Conservation (phyloP, 2,329 filamentous ascomycete species). For the Phialophora macrospora region DNA sequence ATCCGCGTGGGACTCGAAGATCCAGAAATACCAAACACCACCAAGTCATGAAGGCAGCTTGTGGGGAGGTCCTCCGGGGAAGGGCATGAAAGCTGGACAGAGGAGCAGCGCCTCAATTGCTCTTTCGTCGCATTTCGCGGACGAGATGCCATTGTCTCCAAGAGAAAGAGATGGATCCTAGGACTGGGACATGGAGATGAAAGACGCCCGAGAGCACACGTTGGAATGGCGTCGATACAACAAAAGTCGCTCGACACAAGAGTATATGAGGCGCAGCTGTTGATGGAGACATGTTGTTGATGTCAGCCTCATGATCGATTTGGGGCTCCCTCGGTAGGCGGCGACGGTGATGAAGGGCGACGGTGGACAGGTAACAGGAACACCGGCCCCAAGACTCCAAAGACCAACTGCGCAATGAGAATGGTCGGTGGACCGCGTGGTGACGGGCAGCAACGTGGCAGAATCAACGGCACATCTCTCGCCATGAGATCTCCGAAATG, state of each 20-base stretch:
- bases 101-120: background rate
- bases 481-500: background rate
- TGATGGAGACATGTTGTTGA: background rate
- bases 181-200: background rate
- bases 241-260: background rate
- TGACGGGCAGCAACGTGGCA: background rate
- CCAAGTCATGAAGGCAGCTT: background rate
- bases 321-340: background rate
- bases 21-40: background rate
- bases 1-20: background rate
- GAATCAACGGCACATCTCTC: background rate
- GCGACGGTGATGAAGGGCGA: background rate
- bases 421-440: background rate
- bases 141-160: background rate
- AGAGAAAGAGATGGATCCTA: background rate
- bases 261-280: background rate
- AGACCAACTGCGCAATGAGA: background rate
- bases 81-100: background rate
- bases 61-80: background rate
- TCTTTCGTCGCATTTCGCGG: background rate
- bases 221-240: background rate
- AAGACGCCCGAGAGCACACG: background rate
- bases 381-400: background rate
- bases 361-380: background rate
- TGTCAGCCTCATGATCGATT: background rate